Percentiles rank a stretch among this genome's conserved stretches.
These are phyloP conservation scores for Ampelocalamus luodianensis DNA, from an alignment of 176 grass and related monocot species.

Conservation along the genomic window DNA sequence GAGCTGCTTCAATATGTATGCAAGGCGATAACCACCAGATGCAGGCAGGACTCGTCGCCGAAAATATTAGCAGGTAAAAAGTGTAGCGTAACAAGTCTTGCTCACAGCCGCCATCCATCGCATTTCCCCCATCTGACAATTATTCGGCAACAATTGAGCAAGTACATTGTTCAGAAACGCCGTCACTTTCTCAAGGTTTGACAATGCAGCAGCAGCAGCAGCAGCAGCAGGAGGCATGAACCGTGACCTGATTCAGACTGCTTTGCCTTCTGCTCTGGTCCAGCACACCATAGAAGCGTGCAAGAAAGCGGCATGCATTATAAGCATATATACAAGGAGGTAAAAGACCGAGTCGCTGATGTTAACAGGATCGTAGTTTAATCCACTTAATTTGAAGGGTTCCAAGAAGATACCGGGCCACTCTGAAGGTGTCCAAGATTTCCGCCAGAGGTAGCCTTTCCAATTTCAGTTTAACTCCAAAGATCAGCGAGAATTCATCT, in stretches of 20 bases:
- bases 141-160: not conserved
- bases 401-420: conserved; percentile 15
- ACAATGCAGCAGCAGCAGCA: not conserved
- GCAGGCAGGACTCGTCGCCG: not conserved
- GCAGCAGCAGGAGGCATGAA: not conserved
- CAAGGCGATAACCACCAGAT: not conserved
- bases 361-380: conserved; percentile 9
- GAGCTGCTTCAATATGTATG: conserved; percentile 43
- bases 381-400: not conserved
- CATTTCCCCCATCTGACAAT: not conserved
- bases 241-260: not conserved
- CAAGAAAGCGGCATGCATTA: not conserved
- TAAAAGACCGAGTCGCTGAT: conserved; percentile 12
- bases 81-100: not conserved
- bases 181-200: conserved; percentile 42
- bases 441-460: not conserved
- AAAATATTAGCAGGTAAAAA: conserved; percentile 10
- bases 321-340: not conserved
- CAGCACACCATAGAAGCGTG: not conserved
- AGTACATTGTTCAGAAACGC: not conserved
- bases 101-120: not conserved
- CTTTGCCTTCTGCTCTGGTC: not conserved
- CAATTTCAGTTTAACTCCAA: not conserved
- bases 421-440: not conserved
- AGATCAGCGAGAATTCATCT: not conserved